Conservation (phyloP, 139 green algal species). For the Picochlorum sp. region DNA sequence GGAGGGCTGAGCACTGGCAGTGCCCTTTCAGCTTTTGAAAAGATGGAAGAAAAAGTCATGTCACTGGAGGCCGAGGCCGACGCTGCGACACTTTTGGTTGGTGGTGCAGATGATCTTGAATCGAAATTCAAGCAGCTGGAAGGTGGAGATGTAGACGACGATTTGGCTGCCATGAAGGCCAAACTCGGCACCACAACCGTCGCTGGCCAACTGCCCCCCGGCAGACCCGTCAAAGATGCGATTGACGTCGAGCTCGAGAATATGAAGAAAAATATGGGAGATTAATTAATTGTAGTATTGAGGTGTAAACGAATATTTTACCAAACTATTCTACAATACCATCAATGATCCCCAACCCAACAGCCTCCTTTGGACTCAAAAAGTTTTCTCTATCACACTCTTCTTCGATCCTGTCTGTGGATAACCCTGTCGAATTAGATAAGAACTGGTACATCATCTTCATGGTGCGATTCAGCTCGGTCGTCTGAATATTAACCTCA, state of each 20-base stretch:
- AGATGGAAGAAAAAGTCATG: conserved; percentile 99
- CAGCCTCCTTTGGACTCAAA: conserved; percentile 65
- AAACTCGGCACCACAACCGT: conserved; percentile 32
- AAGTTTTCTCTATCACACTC: conserved; percentile 79
- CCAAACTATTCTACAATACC: conserved; percentile 17
- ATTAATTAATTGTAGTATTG: conserved; percentile 8
- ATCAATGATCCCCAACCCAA: conserved; percentile 55
- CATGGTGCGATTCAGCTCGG: conserved; percentile 57
- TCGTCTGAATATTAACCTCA: conserved; percentile 60
- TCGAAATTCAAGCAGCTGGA: conserved; percentile 78
- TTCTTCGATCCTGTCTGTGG: conserved; percentile 59
- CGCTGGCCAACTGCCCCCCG: conserved; percentile 16
- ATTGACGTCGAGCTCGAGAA: conserved; percentile 79
- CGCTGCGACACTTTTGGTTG: conserved; percentile 59
- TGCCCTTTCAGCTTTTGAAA: conserved; percentile 85
- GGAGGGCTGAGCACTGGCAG: conserved; percentile 74
- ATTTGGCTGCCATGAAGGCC: conserved; percentile 77
- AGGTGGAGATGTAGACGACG: conserved; percentile 78
- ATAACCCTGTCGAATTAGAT: conserved; percentile 64
- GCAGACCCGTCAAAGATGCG: conserved; percentile 51
- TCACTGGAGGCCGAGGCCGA: conserved; percentile 87
- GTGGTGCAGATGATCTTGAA: conserved; percentile 60
- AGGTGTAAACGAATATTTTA: neutral
- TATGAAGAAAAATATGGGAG: conserved; percentile 32
- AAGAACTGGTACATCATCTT: conserved; percentile 56